Evolutionary conservation across 352 stramenopile genomes (phyloP), one percentile per base, ranked within the genome.

Genomic region (Globisporangium megalacanthum): DNA sequence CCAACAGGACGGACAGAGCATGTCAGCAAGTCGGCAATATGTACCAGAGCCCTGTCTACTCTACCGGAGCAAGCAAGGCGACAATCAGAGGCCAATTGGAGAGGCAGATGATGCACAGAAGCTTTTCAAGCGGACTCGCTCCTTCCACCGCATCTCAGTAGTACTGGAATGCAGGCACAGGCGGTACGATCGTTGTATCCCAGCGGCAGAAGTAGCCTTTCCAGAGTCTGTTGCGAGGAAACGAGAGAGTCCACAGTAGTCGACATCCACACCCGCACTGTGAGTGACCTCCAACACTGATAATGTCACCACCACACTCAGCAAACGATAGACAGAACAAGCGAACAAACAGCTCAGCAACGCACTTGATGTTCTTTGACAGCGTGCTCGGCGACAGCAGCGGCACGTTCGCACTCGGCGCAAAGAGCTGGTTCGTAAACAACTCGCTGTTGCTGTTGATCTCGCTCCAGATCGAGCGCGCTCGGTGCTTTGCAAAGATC

Each of bases 341-440:
- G 6, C 33, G 48, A 6, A 25, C 17, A n/a, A 39, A 47, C 9
- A 35, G 5, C 6, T 4, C 4, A 22, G 14, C 41, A 8, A 64
- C 78, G 67, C 56, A 94, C 84, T 89, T 88, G 65, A 94, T 90
- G 75, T 94, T 94, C 64, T 94, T 94, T 52, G 82, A 92, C 33
- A 90, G 75, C 49, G 82, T 90, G 56, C 76, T 91, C 15, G 81
- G 81, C 13, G 67, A 71, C n/a, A 92, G 58, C 41, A 91, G 52
- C 25, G 66, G 64, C 3, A 54, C 39, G 20, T 82, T 62, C 22
- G 52, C 45, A 25, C 73, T 77, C 15, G 82, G 79, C 29, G 79
- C 76, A 49, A 77, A 94, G 31, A 78, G 67, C 44, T 77, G 58
- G 48, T 88, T 94, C n/a, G 60, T 78, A 58, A 90, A 94, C 17